Evolutionary conservation across 306 rosid genomes (phyloP), one percentile per base, ranked within the genome.

Genomic region (Hippophae tibetana): DNA sequence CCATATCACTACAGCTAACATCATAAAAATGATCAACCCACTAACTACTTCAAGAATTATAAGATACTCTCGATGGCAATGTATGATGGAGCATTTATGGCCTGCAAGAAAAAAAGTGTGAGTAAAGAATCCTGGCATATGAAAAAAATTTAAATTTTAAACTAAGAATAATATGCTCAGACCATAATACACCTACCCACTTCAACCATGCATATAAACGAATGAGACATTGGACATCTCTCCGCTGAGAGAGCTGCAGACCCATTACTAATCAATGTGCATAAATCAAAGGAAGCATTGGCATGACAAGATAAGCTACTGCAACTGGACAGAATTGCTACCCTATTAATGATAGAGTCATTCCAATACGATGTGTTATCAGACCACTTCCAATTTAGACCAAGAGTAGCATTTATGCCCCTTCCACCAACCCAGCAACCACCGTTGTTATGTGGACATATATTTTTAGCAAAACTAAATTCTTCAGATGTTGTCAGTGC

Each of bases 391-490:
- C 98, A 92, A 69, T 58, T 74, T 71, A 69, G 54, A 70, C 84
- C 72, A 43, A 56, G 31, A 26, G 83, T 76, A 58, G 84, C 71
- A 74, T 83, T 85, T 51, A 61, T 48, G 18, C 62, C 77, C 68
- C 83, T 74, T 61, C 96, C 98, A 59, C 95, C 95, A 76, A 87
- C 73, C 98, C 98, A 92, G 75, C 96, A 92, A 62, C 85, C 80
- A 57, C 70, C 62, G 14, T 54, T 57, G 51, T 51, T 63, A 47
- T 69, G 69, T 42, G 65, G 66, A 74, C 93, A 92, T 42, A 87
- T 66, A 65, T 66, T 76, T 68, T 60, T 82, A 65, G 77, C 86
- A 78, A 81, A 76, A 65, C 55, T 54, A 12, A 85, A 72, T 43
- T 88, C 98, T 63, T 80, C 77, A 68, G 72, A 62, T 13, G 88